These are phyloP conservation scores for Tetrahymena thermophila DNA, from an alignment of 73 alveolate species.

Conservation along the genomic window DNA sequence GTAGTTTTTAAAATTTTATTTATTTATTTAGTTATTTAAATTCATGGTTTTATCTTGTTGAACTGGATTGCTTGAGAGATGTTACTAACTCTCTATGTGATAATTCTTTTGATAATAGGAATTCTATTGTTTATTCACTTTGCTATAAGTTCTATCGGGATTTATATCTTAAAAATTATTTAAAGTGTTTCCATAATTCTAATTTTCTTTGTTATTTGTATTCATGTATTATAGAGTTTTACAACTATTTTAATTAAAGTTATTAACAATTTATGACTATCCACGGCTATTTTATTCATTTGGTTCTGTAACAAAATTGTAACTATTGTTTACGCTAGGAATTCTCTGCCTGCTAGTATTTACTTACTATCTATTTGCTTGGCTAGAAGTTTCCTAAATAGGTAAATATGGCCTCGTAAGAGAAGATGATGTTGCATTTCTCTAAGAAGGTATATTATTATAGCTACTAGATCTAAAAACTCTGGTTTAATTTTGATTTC, in stretches of 20 bases:
- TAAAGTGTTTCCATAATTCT: neutral
- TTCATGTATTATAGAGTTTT: neutral
- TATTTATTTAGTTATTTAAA: too few relatives aligned
- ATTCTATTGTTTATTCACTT: neutral
- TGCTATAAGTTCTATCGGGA: too few relatives aligned
- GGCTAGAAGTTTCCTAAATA: neutral
- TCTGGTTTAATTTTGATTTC: neutral
- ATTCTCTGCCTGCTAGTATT: neutral
- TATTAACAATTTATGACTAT: neutral
- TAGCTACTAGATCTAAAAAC: neutral
- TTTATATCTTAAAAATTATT: neutral
- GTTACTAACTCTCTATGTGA: too few relatives aligned
- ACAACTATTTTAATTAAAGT: neutral
- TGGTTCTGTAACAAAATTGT: neutral
- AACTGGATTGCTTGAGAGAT: neutral
- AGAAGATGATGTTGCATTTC: neutral
- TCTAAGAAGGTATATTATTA: neutral
- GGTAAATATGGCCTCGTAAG: neutral
- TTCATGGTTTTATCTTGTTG: neutral
- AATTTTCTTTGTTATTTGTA: neutral
- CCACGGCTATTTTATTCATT: neutral
- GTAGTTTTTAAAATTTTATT: too few relatives aligned
- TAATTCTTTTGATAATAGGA: neutral
- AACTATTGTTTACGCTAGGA: neutral
- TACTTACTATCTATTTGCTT: neutral